A percentile compares a stretch with the other conserved stretches of the same genome.
Evolutionary conservation across 345 rosid genomes (phyloP).

Genomic region (Cardamine chenopodiifolia): DNA sequence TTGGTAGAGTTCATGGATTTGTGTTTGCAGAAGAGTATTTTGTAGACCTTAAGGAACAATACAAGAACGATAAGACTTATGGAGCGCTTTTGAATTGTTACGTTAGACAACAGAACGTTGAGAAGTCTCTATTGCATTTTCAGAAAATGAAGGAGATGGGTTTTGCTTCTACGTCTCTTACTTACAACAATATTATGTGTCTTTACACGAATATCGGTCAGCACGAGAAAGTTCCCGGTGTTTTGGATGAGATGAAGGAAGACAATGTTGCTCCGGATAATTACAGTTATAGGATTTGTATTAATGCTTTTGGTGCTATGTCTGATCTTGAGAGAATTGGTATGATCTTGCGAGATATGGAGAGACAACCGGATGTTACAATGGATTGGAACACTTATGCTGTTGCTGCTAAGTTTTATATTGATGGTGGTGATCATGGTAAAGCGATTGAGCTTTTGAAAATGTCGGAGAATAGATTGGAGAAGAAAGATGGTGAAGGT

Average conservation of each 20-base stretch:
- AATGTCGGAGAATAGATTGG: constrained; percentile 62
- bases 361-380: constrained; percentile 50
- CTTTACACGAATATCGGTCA: constrained; percentile 62
- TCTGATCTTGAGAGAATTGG: constrained; percentile 64
- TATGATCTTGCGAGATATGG: constrained; percentile 67
- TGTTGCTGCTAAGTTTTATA: constrained; percentile 70
- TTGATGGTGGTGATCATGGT: constrained; percentile 50
- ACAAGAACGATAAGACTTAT: constrained; percentile 72
- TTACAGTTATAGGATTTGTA: constrained; percentile 75
- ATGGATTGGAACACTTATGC: constrained; percentile 91
- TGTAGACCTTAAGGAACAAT: constrained; percentile 56
- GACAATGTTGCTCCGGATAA: constrained; percentile 67
- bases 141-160: constrained; percentile 80
- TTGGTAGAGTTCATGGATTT: constrained; percentile 73
- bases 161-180: constrained; percentile 53
- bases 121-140: constrained; percentile 62
- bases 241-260: constrained; percentile 75
- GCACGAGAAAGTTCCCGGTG: constrained; percentile 61
- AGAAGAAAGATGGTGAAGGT: constrained; percentile 70
- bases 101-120: constrained; percentile 61
- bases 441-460: constrained; percentile 60
- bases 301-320: constrained; percentile 68
- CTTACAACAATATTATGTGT: constrained; percentile 82
- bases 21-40: constrained; percentile 74
- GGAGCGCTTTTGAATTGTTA: constrained; percentile 90